Evolutionary conservation across 2,329 filamentous ascomycete species (phyloP), one percentile per base, ranked within the genome.

Genomic region (Penicillium sp.): DNA sequence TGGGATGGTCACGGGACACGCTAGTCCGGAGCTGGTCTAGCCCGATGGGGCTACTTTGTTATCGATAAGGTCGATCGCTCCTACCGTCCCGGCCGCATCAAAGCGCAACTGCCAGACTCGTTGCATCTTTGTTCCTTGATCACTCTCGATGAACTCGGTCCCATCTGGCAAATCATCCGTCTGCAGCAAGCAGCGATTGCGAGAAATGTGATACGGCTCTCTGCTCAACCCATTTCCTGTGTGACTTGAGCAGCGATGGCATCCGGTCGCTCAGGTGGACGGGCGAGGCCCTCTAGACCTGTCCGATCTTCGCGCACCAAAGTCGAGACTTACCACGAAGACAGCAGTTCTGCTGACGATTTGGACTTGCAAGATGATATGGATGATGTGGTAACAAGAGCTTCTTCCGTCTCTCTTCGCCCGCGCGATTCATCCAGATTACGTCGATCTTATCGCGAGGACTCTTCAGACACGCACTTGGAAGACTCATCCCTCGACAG

Each of bases 251-350:
- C 50, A 55, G 52, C 44, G 47, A 77, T 77, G 75, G 69, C 73
- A 58, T 65, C 69, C 22, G 66, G 63, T 18, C 68, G 66, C 40
- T 60, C 67, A 27, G 55, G 66, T 41, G 60, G 64, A 35, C 62
- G 60, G 36, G 50, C 65, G 4, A 64, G 60, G 39, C 66, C 64
- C 52, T 68, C 72, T 52, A 72, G 73, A 13, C 75, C 75, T 18
- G 56, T 75, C 40, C 75, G 76, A 33, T 68, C 69, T 31, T 75
- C 63, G 62, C 74, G 75, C 56, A 72, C 67, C 9, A 68, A 66
- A 53, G 71, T 78, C 31, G 60, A 69, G 43, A 73, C 74, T 31
- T 78, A 78, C 54, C 69, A 75, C 39, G 76, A 78, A 62, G 71
- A 74, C 18, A 73, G 69, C 51, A 66, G 68, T 13, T 73, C 73